phyloP scores from a whole-genome alignment of 192 early-diverging fungal genomes.

The Entomortierella parvispora region DNA sequence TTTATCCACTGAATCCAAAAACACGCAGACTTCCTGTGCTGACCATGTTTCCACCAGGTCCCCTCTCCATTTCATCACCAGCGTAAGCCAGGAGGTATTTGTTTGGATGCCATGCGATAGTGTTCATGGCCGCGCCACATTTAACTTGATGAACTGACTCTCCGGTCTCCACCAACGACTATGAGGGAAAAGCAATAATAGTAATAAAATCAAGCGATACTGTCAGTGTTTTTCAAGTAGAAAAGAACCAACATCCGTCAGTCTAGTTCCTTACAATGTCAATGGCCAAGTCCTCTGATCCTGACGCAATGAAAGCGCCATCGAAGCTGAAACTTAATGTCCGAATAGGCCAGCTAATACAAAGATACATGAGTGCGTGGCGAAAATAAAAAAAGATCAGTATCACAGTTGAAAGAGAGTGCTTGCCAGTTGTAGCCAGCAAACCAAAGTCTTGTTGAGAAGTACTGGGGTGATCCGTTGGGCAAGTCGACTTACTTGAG shows the following conservation, averaged over 20 bases:
- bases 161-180: conserved; percentile 79
- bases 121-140: conserved; percentile 75
- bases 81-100: conserved; percentile 83
- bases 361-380: not conserved
- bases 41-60: conserved; percentile 28
- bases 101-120: conserved; percentile 82
- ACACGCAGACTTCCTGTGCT: conserved; percentile 62
- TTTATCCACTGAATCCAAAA: conserved; percentile 52
- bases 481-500: conserved; percentile 78
- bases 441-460: too few relatives aligned
- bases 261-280: conserved; percentile 76
- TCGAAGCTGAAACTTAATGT: conserved; percentile 84
- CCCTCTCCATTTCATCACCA: conserved; percentile 68
- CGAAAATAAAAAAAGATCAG: not conserved
- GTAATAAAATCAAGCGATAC: not conserved
- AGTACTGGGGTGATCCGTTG: not conserved
- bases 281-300: conserved; percentile 81
- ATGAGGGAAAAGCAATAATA: conserved; percentile 4
- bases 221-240: too few relatives aligned
- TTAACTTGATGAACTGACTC: conserved; percentile 75
- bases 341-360: conserved; percentile 74
- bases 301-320: conserved; percentile 78
- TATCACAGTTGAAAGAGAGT: not conserved
- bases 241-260: too few relatives aligned
- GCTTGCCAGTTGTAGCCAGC: too few relatives aligned